Evolutionary conservation across 2,329 filamentous ascomycete genomes (phyloP).

Genomic region (Nakataea oryzae): DNA sequence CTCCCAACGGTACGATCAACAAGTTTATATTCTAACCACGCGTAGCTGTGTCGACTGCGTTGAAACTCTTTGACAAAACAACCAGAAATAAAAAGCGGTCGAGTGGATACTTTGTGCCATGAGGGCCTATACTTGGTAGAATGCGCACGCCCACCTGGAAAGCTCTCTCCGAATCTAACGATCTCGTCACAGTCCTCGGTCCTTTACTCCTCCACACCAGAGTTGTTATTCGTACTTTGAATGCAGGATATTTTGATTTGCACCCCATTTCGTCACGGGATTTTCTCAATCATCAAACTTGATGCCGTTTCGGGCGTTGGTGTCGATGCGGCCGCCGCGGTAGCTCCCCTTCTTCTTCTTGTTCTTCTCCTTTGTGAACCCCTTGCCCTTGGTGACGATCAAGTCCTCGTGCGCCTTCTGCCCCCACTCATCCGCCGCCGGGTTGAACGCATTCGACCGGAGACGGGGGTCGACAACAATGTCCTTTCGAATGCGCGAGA

Average conservation of each 20-base stretch:
- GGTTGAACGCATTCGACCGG: constrained; percentile 62
- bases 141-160: no score
- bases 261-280: neutral
- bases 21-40: neutral
- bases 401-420: constrained; percentile 81
- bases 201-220: no score
- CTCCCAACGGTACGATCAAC: neutral
- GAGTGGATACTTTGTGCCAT: no score
- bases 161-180: no score
- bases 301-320: constrained; percentile 69
- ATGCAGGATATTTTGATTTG: no score
- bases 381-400: constrained; percentile 86
- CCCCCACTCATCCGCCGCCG: constrained; percentile 73
- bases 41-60: neutral
- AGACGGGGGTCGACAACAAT: constrained; percentile 59
- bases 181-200: no score
- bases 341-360: constrained; percentile 93
- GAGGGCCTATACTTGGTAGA: no score
- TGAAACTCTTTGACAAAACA: neutral
- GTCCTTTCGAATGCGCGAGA: constrained; percentile 65
- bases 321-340: constrained; percentile 80
- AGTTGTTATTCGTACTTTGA: no score
- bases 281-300: constrained; percentile 76
- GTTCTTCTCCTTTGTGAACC: constrained; percentile 99
- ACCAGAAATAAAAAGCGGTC: no score